A percentile compares a stretch with the other conserved stretches of the same genome.
Conservation (phyloP, 2,329 filamentous ascomycete genomes). For the Aureobasidium sp. region DNA sequence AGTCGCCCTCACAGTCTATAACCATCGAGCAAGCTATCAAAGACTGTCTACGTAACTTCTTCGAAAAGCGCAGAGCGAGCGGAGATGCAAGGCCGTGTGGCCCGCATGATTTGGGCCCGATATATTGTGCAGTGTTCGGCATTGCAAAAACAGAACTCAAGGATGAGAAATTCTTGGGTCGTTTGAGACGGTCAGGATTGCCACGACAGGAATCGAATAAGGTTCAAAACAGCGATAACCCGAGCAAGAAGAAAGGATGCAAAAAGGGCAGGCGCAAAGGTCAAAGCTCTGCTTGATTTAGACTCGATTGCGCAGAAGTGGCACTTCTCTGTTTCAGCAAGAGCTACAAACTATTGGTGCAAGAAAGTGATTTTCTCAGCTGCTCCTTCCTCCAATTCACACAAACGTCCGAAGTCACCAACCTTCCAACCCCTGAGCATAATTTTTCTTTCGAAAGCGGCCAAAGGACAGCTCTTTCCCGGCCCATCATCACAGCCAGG, state of each 20-base stretch:
- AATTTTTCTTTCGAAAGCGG: constrained; percentile 38
- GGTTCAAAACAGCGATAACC: neutral
- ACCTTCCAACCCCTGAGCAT: constrained; percentile 35
- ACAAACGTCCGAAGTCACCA: constrained; percentile 44
- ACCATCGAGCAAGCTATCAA: constrained; percentile 17
- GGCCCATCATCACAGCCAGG: constrained; percentile 43
- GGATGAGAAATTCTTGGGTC: constrained; percentile 15
- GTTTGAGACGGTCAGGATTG: constrained; percentile 30
- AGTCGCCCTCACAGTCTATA: neutral
- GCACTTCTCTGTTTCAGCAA: too few species aligned
- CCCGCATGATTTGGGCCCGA: constrained; percentile 20
- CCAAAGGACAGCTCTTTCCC: constrained; percentile 42
- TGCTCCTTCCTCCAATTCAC: constrained; percentile 38
- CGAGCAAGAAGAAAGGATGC: neutral
- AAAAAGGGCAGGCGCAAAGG: neutral
- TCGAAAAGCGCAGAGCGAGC: constrained; percentile 19
- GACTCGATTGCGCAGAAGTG: too few species aligned
- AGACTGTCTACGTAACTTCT: constrained; percentile 14
- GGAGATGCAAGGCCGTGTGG: constrained; percentile 20
- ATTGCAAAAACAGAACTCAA: constrained; percentile 18
- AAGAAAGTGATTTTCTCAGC: constrained; percentile 43
- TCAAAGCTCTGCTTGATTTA: neutral
- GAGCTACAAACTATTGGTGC: constrained; percentile 32
- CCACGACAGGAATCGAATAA: neutral
- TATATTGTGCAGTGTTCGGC: constrained; percentile 17